phyloP scores from a whole-genome alignment of 164 flowering plant genomes.

The Houttuynia cordata region DNA sequence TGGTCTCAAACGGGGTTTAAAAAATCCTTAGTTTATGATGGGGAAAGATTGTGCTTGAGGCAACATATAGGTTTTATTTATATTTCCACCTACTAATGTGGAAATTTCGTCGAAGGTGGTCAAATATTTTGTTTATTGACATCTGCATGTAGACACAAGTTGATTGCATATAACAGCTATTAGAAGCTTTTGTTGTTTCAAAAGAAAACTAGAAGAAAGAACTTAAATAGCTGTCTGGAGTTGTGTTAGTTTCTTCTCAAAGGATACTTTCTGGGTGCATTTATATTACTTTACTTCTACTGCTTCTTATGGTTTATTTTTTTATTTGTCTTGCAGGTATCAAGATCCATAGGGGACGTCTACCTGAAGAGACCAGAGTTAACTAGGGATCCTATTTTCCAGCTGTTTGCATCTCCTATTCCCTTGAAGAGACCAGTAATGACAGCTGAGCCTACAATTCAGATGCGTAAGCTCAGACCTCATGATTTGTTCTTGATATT shows the following conservation, averaged over 20 bases:
- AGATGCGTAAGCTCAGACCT: slow-evolving; percentile 29
- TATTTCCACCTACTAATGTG: no score
- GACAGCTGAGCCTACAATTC: slow-evolving; percentile 63
- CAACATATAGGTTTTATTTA: no score
- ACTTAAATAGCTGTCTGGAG: no score
- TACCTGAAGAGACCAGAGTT: slow-evolving; percentile 71
- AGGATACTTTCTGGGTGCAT: not conserved
- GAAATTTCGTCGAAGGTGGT: no score
- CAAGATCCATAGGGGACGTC: slow-evolving; percentile 71
- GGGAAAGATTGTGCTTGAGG: no score
- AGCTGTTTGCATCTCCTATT: slow-evolving; percentile 26
- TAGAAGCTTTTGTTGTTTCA: no score
- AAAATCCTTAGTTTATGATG: no score
- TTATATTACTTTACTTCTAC: not conserved
- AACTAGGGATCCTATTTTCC: slow-evolving; percentile 37
- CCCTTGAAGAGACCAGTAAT: slow-evolving; percentile 48
- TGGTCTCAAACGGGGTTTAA: no score
- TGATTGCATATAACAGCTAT: no score
- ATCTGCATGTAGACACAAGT: no score
- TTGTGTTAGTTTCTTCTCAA: not conserved
- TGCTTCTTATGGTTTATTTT: not conserved
- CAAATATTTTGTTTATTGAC: no score
- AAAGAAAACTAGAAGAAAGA: no score
- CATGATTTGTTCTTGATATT: slow-evolving; percentile 57
- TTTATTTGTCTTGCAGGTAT: slow-evolving; percentile 35